These are phyloP conservation scores for Hypericum perforatum DNA, from an alignment of 345 rosid genomes.

Conservation along the genomic window DNA sequence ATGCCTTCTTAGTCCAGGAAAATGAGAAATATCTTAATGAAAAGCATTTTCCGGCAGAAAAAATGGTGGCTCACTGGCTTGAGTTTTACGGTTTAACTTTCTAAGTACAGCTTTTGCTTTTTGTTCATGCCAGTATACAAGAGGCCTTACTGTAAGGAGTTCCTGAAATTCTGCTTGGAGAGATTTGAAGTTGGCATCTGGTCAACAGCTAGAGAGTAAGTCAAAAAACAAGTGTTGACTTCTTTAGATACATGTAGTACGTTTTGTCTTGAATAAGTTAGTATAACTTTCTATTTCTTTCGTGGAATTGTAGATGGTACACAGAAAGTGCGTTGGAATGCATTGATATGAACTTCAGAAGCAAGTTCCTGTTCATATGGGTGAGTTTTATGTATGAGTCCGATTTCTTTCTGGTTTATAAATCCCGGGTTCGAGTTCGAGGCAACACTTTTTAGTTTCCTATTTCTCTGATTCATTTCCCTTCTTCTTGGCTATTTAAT, in stretches of 20 bases:
- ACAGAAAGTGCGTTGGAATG: conserved; percentile 18
- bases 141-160: conserved; percentile 35
- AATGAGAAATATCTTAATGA: too few relatives aligned
- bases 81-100: too few relatives aligned
- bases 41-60: too few relatives aligned
- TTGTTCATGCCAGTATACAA: conserved; percentile 26
- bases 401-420: too few relatives aligned
- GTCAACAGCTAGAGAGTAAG: conserved; percentile 18
- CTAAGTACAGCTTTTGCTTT: background rate
- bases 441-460: too few relatives aligned
- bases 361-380: conserved; percentile 31
- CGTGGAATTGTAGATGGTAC: conserved; percentile 10
- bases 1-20: background rate
- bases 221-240: conserved; percentile 10
- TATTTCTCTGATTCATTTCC: too few relatives aligned
- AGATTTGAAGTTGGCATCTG: conserved; percentile 42
- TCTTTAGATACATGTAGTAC: too few relatives aligned
- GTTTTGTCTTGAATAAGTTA: background rate
- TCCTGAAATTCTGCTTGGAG: conserved; percentile 35
- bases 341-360: conserved; percentile 8
- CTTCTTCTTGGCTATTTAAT: too few relatives aligned
- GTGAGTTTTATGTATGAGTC: background rate
- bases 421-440: too few relatives aligned
- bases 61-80: too few relatives aligned
- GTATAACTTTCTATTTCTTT: background rate